Conservation (phyloP, 2,329 filamentous ascomycete genomes). For the Aspergillus tubingensis region DNA sequence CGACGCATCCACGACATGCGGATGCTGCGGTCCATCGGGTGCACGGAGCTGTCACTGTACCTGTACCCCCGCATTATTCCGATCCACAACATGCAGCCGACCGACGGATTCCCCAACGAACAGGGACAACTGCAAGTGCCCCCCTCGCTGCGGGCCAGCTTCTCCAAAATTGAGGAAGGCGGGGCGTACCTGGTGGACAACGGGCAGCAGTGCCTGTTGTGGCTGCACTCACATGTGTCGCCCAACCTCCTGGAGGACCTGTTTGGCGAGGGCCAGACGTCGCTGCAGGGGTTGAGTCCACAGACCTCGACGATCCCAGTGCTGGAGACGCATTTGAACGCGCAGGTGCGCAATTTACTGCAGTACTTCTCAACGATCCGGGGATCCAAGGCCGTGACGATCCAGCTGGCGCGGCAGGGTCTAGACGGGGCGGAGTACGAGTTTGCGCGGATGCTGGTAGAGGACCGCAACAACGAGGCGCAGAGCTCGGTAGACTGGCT, state of each 20-base stretch:
- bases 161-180: conserved; percentile 84
- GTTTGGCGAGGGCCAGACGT: conserved; percentile 74
- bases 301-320: conserved; percentile 79
- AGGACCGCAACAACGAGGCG: conserved; percentile 96
- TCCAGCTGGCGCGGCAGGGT: conserved; percentile 89
- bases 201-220: conserved; percentile 85
- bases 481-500: conserved; percentile 99
- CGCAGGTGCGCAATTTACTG: conserved; percentile 89
- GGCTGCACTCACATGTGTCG: conserved; percentile 89
- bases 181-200: conserved; percentile 96
- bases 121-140: conserved; percentile 87
- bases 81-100: conserved; percentile 81
- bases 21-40: conserved; percentile 84
- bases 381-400: conserved; percentile 81
- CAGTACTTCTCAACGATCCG: conserved; percentile 80
- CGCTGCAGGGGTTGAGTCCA: conserved; percentile 75
- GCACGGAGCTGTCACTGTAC: conserved; percentile 82
- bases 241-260: conserved; percentile 88
- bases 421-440: conserved; percentile 95
- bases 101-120: conserved; percentile 91
- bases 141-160: conserved; percentile 75
- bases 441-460: conserved; percentile 85
- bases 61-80: conserved; percentile 93
- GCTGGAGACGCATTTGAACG: conserved; percentile 88
- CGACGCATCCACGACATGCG: conserved; percentile 88